These are phyloP conservation scores for Phialophora chinensis DNA, from an alignment of 2,329 filamentous ascomycete species.

Conservation along the genomic window DNA sequence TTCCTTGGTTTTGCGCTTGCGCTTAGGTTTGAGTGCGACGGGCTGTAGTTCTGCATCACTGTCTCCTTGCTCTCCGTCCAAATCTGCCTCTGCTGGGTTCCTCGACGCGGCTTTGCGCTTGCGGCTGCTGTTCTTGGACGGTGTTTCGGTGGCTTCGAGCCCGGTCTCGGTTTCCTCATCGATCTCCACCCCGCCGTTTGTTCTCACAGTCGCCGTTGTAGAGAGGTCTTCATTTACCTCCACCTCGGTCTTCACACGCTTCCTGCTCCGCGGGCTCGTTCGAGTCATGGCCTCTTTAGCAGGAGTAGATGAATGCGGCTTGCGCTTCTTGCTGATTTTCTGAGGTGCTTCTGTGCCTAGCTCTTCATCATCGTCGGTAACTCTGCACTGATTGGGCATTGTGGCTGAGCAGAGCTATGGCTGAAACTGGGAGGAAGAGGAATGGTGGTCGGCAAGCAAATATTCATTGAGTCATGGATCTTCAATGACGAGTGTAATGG, in stretches of 20 bases:
- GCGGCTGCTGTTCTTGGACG: background rate
- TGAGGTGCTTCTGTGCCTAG: background rate
- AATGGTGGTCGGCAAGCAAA: background rate
- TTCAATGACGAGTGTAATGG: background rate
- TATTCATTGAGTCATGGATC: background rate
- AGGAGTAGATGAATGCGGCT: conserved; percentile 7
- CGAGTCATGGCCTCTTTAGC: background rate
- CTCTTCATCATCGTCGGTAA: background rate
- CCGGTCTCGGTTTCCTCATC: conserved; percentile 18
- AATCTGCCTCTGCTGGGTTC: background rate
- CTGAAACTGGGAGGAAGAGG: background rate
- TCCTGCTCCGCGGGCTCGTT: conserved; percentile 10
- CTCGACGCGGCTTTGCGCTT: conserved; percentile 13
- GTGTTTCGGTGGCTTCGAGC: conserved; percentile 12
- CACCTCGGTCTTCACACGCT: conserved; percentile 5
- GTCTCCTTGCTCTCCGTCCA: conserved; percentile 21
- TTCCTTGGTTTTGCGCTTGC: conserved; percentile 62
- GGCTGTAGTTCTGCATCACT: conserved; percentile 6
- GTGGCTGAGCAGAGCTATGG: background rate
- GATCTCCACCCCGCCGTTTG: conserved; percentile 18
- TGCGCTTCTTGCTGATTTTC: conserved; percentile 22
- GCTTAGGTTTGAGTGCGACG: conserved; percentile 34
- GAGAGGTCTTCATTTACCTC: conserved; percentile 8
- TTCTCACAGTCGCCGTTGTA: background rate
- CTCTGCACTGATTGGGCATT: conserved; percentile 25